phyloP scores from a whole-genome alignment of 768 basidiomycete genomes.

The Krasilnikovozyma curviuscula region DNA sequence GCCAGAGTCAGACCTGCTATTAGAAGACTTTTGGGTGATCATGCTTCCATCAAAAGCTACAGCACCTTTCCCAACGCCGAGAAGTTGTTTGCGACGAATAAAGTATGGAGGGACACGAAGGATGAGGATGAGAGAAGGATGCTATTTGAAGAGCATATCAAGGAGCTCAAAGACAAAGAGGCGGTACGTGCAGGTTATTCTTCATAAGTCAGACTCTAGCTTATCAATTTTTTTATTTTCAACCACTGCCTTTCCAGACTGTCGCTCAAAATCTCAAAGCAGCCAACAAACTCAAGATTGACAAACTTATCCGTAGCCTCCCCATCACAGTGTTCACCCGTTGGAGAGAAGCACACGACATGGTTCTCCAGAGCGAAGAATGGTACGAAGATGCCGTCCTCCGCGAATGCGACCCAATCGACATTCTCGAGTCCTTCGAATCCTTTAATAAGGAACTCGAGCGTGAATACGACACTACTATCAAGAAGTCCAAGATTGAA shows the following conservation, averaged over 20 bases:
- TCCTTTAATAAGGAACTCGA: conserved; percentile 80
- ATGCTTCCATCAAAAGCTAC: conserved; percentile 75
- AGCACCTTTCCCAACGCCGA: conserved; percentile 79
- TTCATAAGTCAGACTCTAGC: not conserved
- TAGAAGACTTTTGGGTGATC: conserved; percentile 66
- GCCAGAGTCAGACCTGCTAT: conserved; percentile 65
- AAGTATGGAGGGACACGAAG: conserved; percentile 64
- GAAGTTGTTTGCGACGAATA: conserved; percentile 63
- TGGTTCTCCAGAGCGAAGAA: conserved; percentile 54
- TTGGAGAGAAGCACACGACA: conserved; percentile 66
- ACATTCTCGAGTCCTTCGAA: conserved; percentile 82
- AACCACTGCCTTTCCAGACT: conserved; percentile 20
- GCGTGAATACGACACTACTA: conserved; percentile 75
- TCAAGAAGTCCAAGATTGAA: conserved; percentile 57
- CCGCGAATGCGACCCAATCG: conserved; percentile 65
- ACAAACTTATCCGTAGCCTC: conserved; percentile 63
- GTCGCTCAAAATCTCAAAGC: conserved; percentile 18
- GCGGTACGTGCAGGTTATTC: conserved; percentile 41
- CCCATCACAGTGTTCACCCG: conserved; percentile 83
- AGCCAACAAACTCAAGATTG: conserved; percentile 64
- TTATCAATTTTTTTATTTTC: not conserved
- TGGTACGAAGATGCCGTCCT: conserved; percentile 63
- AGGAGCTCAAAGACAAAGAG: conserved; percentile 69
- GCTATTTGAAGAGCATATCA: conserved; percentile 80
- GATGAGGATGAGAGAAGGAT: conserved; percentile 66